Percentiles rank a stretch among this genome's conserved stretches.
Conservation (phyloP, 331 rosid genomes). For the Ulmus americana region DNA sequence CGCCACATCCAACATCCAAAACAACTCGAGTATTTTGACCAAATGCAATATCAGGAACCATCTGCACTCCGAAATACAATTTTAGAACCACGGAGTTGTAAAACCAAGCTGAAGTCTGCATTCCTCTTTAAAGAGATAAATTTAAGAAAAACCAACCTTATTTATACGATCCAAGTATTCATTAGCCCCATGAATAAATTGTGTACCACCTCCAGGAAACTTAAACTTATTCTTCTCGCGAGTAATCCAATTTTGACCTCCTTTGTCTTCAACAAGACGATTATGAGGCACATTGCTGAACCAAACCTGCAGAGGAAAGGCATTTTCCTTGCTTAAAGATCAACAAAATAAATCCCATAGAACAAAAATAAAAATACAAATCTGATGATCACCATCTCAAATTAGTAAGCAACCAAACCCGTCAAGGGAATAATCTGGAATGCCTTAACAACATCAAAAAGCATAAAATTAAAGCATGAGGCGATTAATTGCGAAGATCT, state of each 20-base stretch:
- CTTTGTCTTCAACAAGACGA: constrained; percentile 85
- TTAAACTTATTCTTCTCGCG: constrained; percentile 54
- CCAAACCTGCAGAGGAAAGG: constrained; percentile 59
- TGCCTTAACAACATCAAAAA: too few relatives aligned
- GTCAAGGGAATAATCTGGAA: too few relatives aligned
- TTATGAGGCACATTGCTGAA: constrained; percentile 78
- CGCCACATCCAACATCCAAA: constrained; percentile 91
- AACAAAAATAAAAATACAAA: too few relatives aligned
- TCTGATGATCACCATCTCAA: too few relatives aligned
- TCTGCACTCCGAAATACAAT: constrained; percentile 38
- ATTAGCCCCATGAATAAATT: constrained; percentile 86
- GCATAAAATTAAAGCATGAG: too few relatives aligned
- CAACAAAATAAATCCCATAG: background rate
- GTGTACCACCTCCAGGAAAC: constrained; percentile 96
- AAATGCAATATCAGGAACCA: constrained; percentile 65
- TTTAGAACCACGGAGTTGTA: constrained; percentile 23
- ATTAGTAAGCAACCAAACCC: too few relatives aligned
- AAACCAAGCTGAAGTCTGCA: background rate
- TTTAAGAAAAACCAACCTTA: constrained; percentile 39
- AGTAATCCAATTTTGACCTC: constrained; percentile 90
- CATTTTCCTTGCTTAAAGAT: background rate
- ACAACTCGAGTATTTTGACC: constrained; percentile 71
- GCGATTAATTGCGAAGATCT: too few relatives aligned
- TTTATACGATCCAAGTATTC: constrained; percentile 77
- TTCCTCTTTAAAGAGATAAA: background rate